Evolutionary conservation across 2,329 filamentous ascomycete genomes (phyloP), one percentile per base, ranked within the genome.

Genomic region (Colletotrichum paranaense): DNA sequence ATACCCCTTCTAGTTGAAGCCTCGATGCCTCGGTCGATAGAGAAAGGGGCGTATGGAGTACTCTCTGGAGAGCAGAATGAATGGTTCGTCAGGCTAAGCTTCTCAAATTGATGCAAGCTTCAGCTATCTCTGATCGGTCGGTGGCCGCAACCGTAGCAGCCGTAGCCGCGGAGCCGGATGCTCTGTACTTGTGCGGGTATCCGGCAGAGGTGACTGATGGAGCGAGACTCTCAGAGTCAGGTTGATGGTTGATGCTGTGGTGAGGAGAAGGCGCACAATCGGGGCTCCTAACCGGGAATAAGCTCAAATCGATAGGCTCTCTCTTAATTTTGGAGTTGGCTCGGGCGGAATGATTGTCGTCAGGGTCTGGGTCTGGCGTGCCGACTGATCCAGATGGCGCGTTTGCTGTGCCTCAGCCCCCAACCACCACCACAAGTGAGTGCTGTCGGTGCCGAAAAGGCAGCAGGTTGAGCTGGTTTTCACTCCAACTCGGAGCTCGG

Each of bases 341-440:
- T 53, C 28, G 68, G 24, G 64, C 35, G 49, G 57, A 32, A 72
- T 35, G 65, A 63, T 68, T 72, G 35, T 28, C 53, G 38, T 58
- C 58, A 68, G 64, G 69, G 52, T 63, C 56, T 53, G 35, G 68
- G 30, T 22, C 16, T 66, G 62, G 63, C 58, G 65, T 72, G 69
- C 69, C 69, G 69, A 59, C 32, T 62, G 58, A 72, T 68, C 69
- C 69, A 72, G 69, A 59, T 63, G 65, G 69, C 58, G 69, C 58
- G 69, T 28, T 52, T 69, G 52, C 60, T 49, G 60, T 70, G 67
- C 53, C 55, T 66, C 67, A 53, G 28, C 26, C 60, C 26, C 14
- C 60, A 28, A 32, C 42, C 42, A 52, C n/a, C 35, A 62, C 38
- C 38, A 9, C n/a, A 42, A 46, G 8, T 12, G 58, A 42, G n/a